phyloP scores from a whole-genome alignment of 2,329 filamentous ascomycete genomes.

The Claviceps sp. region DNA sequence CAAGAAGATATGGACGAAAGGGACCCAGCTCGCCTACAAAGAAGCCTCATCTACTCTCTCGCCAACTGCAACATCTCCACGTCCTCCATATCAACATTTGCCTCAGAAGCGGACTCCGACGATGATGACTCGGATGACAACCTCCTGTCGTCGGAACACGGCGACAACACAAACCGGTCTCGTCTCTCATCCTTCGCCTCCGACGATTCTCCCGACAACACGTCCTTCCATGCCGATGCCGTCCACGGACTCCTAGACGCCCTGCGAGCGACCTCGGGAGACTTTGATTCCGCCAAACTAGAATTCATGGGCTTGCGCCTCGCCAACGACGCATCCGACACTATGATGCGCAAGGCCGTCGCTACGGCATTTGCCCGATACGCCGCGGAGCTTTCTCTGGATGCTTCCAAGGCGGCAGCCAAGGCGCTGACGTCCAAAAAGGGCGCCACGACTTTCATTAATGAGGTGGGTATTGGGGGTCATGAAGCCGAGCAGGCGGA shows the following conservation, averaged over 20 bases:
- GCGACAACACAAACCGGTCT: slow-evolving; percentile 38
- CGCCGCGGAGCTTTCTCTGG: slow-evolving; percentile 54
- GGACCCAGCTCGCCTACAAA: slow-evolving; percentile 38
- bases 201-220: slow-evolving; percentile 46
- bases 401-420: slow-evolving; percentile 51
- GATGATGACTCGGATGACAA: slow-evolving; percentile 54
- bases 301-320: slow-evolving; percentile 92
- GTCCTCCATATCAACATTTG: slow-evolving; percentile 44
- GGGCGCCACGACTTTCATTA: slow-evolving; percentile 42
- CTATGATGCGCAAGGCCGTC: slow-evolving; percentile 76
- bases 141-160: slow-evolving; percentile 28
- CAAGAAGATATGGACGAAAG: slow-evolving; percentile 34
- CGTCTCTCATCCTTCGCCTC: slow-evolving; percentile 61
- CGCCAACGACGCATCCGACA: slow-evolving; percentile 77
- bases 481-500: slow-evolving; percentile 72
- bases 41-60: slow-evolving; percentile 40
- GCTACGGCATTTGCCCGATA: slow-evolving; percentile 75
- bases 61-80: slow-evolving; percentile 38
- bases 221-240: slow-evolving; percentile 71
- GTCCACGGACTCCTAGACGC: slow-evolving; percentile 78
- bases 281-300: slow-evolving; percentile 71
- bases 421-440: slow-evolving; percentile 40
- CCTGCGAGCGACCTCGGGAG: slow-evolving; percentile 57
- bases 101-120: slow-evolving; percentile 50
- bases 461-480: slow-evolving; percentile 46